These are phyloP conservation scores for Haplographium delicatum DNA, from an alignment of 495 filamentous ascomycete species.

Conservation along the genomic window DNA sequence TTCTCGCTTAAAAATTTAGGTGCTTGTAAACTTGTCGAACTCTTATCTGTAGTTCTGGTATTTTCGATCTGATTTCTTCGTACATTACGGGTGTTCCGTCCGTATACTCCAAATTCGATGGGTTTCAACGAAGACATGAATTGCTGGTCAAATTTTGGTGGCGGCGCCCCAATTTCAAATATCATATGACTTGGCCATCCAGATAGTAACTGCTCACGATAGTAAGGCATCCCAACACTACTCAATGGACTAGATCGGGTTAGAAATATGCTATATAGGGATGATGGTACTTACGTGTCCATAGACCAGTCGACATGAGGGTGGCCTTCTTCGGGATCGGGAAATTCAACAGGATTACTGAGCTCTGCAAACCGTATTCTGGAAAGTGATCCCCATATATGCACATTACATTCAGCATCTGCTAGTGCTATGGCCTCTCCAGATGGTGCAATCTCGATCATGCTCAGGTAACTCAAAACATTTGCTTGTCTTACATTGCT, in stretches of 20 bases:
- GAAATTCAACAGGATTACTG: constrained; percentile 71
- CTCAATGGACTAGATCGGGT: constrained; percentile 60
- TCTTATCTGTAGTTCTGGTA: constrained; percentile 55
- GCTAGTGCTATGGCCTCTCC: constrained; percentile 83
- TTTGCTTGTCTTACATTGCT: constrained; percentile 86
- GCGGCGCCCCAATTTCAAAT: constrained; percentile 79
- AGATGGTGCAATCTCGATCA: constrained; percentile 87
- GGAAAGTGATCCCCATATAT: constrained; percentile 87
- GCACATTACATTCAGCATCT: constrained; percentile 71
- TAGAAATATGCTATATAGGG: constrained; percentile 1
- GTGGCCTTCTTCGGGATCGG: constrained; percentile 50
- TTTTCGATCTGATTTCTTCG: constrained; percentile 81
- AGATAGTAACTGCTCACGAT: constrained; percentile 79
- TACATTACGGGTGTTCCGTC: constrained; percentile 67
- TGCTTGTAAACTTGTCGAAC: constrained; percentile 45
- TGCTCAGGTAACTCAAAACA: constrained; percentile 53
- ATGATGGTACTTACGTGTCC: constrained; percentile 53
- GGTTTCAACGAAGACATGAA: constrained; percentile 61
- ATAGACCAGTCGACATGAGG: constrained; percentile 56
- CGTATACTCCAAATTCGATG: constrained; percentile 66
- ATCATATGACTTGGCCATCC: constrained; percentile 81
- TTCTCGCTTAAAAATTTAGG: constrained; percentile 95
- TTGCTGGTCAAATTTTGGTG: constrained; percentile 68
- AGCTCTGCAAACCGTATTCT: constrained; percentile 89
- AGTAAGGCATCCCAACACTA: constrained; percentile 86